A percentile compares a stretch with the other conserved stretches of the same genome.
These are phyloP conservation scores for Haberlea rhodopensis DNA, from an alignment of 257 asterid genomes.

Conservation along the genomic window DNA sequence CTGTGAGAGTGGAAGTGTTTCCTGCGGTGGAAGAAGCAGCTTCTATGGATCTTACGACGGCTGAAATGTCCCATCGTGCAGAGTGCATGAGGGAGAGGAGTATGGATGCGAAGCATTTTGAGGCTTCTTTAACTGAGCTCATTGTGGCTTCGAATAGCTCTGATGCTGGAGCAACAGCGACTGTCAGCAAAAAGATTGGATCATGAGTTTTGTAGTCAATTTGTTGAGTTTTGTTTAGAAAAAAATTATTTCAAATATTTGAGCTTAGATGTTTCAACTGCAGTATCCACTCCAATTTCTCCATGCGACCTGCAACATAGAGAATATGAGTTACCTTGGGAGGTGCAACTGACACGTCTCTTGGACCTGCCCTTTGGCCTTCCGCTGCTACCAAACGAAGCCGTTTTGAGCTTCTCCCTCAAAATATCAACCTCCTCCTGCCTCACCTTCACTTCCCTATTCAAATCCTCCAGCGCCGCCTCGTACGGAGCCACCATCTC, in stretches of 20 bases:
- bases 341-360: slow-evolving; percentile 63
- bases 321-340: slow-evolving; percentile 65
- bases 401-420: slow-evolving; percentile 73
- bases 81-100: slow-evolving; percentile 93
- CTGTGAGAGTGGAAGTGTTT: slow-evolving; percentile 34
- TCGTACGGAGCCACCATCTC: slow-evolving; percentile 99
- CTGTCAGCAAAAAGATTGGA: slow-evolving; percentile 27
- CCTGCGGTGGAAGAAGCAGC: slow-evolving; percentile 59
- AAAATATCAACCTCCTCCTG: slow-evolving; percentile 60
- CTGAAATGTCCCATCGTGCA: slow-evolving; percentile 89
- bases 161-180: slow-evolving; percentile 61
- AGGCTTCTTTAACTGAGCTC: slow-evolving; percentile 64
- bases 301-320: too few relatives aligned
- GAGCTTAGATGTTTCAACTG: too few relatives aligned
- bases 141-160: slow-evolving; percentile 72
- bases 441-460: slow-evolving; percentile 68
- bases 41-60: slow-evolving; percentile 92
- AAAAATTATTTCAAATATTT: too few relatives aligned
- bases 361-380: slow-evolving; percentile 71
- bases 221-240: too few relatives aligned
- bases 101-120: slow-evolving; percentile 70
- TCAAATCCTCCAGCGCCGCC: slow-evolving; percentile 79
- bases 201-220: not conserved
- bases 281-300: too few relatives aligned
- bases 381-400: slow-evolving; percentile 40